Conservation (phyloP, 2,329 filamentous ascomycete genomes). For the Xylaria sp. region DNA sequence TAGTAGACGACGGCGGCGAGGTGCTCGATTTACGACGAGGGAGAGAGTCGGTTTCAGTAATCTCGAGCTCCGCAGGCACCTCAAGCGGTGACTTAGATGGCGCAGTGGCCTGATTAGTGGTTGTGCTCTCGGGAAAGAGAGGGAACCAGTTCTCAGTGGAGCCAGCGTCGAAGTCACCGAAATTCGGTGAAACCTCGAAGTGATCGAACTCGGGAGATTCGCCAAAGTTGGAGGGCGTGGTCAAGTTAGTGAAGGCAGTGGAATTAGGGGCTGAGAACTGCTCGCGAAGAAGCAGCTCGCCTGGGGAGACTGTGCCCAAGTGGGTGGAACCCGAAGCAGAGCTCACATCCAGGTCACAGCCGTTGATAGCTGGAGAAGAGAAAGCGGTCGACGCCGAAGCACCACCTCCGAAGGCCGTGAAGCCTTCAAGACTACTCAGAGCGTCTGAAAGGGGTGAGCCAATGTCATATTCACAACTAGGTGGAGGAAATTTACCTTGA, state of each 20-base stretch:
- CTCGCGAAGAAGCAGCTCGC: conserved; percentile 79
- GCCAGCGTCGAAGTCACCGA: conserved; percentile 69
- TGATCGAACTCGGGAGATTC: conserved; percentile 81
- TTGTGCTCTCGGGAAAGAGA: conserved; percentile 69
- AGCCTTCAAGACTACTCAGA: conserved; percentile 68
- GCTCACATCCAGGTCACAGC: conserved; percentile 63
- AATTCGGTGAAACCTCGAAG: conserved; percentile 83
- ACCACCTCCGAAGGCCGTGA: conserved; percentile 66
- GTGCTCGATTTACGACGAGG: conserved; percentile 61
- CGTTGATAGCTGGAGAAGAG: conserved; percentile 64
- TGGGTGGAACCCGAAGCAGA: conserved; percentile 63
- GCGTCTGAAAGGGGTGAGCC: conserved; percentile 59
- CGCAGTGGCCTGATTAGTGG: conserved; percentile 43
- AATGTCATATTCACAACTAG: conserved; percentile 10
- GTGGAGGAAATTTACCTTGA: conserved; percentile 60
- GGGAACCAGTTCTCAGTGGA: conserved; percentile 73
- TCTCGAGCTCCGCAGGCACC: conserved; percentile 62
- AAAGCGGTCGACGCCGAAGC: conserved; percentile 58
- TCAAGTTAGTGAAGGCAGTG: conserved; percentile 82
- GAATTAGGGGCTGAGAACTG: conserved; percentile 84
- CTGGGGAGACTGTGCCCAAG: conserved; percentile 82
- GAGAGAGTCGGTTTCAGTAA: conserved; percentile 54
- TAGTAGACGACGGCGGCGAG: conserved; percentile 57
- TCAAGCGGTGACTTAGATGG: conserved; percentile 57
- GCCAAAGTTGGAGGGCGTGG: conserved; percentile 82